Base-by-base conservation (phyloP, 805 yeast species). In the Blastobotrys attinorum region DNA sequence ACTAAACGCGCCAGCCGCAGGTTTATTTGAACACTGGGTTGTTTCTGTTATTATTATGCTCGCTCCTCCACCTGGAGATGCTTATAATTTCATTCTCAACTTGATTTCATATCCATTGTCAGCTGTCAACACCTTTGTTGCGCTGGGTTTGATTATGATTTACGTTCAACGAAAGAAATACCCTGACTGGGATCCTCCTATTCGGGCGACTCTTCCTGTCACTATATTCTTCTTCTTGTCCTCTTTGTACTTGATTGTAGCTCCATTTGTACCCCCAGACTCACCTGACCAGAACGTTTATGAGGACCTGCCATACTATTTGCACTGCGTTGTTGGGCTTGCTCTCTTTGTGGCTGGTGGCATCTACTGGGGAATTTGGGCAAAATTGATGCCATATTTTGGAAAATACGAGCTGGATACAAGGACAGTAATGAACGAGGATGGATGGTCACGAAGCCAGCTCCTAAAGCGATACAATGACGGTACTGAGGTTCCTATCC, bases 1-100 rank as follows among this genome's bases (percentile, higher is more conserved):
- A 3, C 81, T 83, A 62, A 74, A 73, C 52, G 70, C 92, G 2
- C 95, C 95, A 36, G 63, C 76, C 49, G 75, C 78, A 35, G 94
- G 90, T 41, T 66, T 85, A 42, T 69, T 79, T 53, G 82, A 82
- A 61, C 94, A 85, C 59, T 84, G 85, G 76, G 61, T 80, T 37
- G 80, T 84, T 15, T 83, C 89, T 66, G 63, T 81, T 33, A 69
- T 85, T 42, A 79, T 87, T 39, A 76, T 86, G 47, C 57, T 83
- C 37, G 92, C 90, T 3, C 85, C 86, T 34, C 90, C 92, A 16
- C 84, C 89, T 21, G 94, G 92, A 45, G 94, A 84, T 58, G 94
- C 94, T 39, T 85, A 83, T 67, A 81, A 83, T 62, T 82, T 86
- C 60, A 77, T 85, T 52, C 61, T 83, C 62, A 84, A 86, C 63